These are phyloP conservation scores for Phaseolus coccineus DNA, from an alignment of 331 rosid species.

Conservation along the genomic window DNA sequence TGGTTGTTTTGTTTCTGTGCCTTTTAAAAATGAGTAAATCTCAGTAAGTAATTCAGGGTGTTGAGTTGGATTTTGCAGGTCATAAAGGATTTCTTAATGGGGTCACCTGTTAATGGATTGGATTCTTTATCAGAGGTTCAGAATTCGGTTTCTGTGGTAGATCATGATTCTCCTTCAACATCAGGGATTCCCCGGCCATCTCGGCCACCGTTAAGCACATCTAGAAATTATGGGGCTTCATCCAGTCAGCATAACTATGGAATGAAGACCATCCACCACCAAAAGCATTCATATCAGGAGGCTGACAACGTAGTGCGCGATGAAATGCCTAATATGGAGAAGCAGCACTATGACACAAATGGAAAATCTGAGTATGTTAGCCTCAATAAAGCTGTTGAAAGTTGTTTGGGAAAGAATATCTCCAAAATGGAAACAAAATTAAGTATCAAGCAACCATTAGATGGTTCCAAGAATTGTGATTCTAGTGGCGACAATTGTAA, in stretches of 20 bases:
- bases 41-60: slow-evolving; percentile 45
- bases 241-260: slow-evolving; percentile 52
- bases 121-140: slow-evolving; percentile 58
- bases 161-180: slow-evolving; percentile 57
- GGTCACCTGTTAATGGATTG: slow-evolving; percentile 60
- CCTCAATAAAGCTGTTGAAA: slow-evolving; percentile 50
- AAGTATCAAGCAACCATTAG: slow-evolving; percentile 44
- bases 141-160: slow-evolving; percentile 52
- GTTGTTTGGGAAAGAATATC: slow-evolving; percentile 52
- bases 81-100: slow-evolving; percentile 61
- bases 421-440: slow-evolving; percentile 54
- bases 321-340: slow-evolving; percentile 45
- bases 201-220: slow-evolving; percentile 54
- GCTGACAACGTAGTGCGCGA: slow-evolving; percentile 37
- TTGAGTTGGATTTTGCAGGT: slow-evolving; percentile 55
- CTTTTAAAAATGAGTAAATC: slow-evolving; percentile 24
- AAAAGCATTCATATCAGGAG: slow-evolving; percentile 47
- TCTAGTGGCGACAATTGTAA: slow-evolving; percentile 49
- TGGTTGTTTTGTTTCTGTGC: slow-evolving; percentile 41
- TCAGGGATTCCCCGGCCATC: slow-evolving; percentile 54
- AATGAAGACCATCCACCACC: slow-evolving; percentile 47
- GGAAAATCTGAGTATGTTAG: slow-evolving; percentile 52
- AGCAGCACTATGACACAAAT: slow-evolving; percentile 38
- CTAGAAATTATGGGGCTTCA: slow-evolving; percentile 58
- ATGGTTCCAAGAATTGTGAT: slow-evolving; percentile 50